A percentile compares a stretch with the other conserved stretches of the same genome.
Conservation (phyloP, 2,329 filamentous ascomycete genomes). For the Plectosphaerella plurivora region DNA sequence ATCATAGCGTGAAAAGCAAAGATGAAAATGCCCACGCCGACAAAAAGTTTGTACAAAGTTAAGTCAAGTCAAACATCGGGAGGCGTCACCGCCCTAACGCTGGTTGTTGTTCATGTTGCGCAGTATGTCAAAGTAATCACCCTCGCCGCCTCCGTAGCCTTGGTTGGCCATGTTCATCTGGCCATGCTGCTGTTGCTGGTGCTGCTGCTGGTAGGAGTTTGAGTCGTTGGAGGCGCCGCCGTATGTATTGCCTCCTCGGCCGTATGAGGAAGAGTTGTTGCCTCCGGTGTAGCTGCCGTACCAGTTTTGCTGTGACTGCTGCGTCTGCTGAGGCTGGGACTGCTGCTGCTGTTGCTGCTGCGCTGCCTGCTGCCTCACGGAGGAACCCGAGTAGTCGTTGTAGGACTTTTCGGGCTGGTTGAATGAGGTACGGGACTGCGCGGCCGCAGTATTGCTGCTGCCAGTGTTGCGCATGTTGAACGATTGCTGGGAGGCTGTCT, state of each 20-base stretch:
- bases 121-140: not conserved
- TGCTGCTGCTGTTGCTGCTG: constrained; percentile 7
- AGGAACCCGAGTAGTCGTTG: not conserved
- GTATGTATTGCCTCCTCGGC: not conserved
- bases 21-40: too few relatives aligned
- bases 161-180: not conserved
- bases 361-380: not conserved
- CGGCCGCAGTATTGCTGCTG: constrained; percentile 3
- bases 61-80: too few relatives aligned
- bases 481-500: constrained; percentile 13
- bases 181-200: constrained; percentile 3
- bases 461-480: constrained; percentile 13
- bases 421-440: not conserved
- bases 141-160: not conserved
- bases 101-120: not conserved
- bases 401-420: constrained; percentile 5
- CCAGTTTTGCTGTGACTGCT: not conserved
- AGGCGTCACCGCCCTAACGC: not conserved
- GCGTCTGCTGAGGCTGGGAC: constrained; percentile 3
- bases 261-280: not conserved
- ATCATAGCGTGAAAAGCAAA: too few relatives aligned
- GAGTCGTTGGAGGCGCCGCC: not conserved
- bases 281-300: not conserved
- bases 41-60: too few relatives aligned
- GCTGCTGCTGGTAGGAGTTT: constrained; percentile 3